Base-by-base conservation (phyloP, 2,329 filamentous ascomycete genomes). In the Penicillium palitans region DNA sequence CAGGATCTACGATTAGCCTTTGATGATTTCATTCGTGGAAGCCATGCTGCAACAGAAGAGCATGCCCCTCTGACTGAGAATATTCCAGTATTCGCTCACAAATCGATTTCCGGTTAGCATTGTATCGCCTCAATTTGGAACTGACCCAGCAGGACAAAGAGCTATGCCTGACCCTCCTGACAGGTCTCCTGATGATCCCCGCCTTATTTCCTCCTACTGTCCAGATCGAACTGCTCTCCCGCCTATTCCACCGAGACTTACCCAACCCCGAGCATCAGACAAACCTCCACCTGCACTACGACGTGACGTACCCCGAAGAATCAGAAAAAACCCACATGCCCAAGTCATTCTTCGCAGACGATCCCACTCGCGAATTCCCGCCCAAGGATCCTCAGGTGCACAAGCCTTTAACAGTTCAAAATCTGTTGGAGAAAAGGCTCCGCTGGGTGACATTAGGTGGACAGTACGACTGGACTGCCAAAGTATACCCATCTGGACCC, bases 391-490 rank as follows among this genome's bases (percentile, higher is more conserved):
- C 89, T 0, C 63, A 74, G 0, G 76, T 92, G n/a, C 93, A 97
- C 76, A 90, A 88, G 60, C 82, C 90, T 2, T 79, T 97, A 10
- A 83, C 84, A 2, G 80, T 90, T 53, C 80, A 84, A 49, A 87
- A 88, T 68, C 85, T 93, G 31, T 80, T 98, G 44, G 84, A 87
- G 57, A 89, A 88, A 62, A 93, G 90, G 61, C 83, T 98, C 25
- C 91, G 93, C 66, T 99, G 95, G 95, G 85, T 96, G 42, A 98
- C 93, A 0, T 84, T 99, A 3, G 95, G 95, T 50, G 93, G 92
- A 0, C 95, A 98, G 74, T 98, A 98, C 74, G 90, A 98, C 78
- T 98, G 93, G 95, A 96, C 92, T 0, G 84, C 86, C 57, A 93
- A 96, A 65, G 78, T 85, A 13, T 98, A 98, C 70, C 92, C 93